Evolutionary conservation across 805 yeast species (phyloP).

Genomic region (Candida krabiensis): DNA sequence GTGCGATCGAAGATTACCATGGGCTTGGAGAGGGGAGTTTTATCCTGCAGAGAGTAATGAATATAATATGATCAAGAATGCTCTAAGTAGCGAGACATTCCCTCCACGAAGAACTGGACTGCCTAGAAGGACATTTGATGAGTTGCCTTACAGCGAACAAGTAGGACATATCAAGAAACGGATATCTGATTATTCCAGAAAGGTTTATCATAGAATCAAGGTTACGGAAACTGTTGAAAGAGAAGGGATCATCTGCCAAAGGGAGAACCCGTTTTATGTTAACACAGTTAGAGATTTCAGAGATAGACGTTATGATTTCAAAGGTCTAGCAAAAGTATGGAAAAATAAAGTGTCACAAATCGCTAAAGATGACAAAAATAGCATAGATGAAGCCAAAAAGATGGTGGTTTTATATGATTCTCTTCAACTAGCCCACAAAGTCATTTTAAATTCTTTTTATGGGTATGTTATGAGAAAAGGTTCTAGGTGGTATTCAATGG

Average conservation of each 20-base stretch:
- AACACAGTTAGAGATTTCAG: slow-evolving; percentile 92
- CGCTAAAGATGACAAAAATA: slow-evolving; percentile 52
- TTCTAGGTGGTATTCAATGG: slow-evolving; percentile 99
- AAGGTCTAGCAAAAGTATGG: slow-evolving; percentile 92
- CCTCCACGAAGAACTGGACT: slow-evolving; percentile 59
- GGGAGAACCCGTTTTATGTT: slow-evolving; percentile 96
- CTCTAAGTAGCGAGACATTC: slow-evolving; percentile 75
- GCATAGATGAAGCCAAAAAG: slow-evolving; percentile 86
- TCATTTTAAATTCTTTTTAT: slow-evolving; percentile 91
- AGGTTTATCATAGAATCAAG: slow-evolving; percentile 79
- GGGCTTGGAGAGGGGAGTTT: slow-evolving; percentile 99
- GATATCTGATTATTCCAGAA: slow-evolving; percentile 78
- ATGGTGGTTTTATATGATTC: slow-evolving; percentile 95
- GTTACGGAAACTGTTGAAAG: slow-evolving; percentile 82
- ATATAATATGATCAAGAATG: slow-evolving; percentile 83
- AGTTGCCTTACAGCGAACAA: slow-evolving; percentile 75
- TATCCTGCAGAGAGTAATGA: slow-evolving; percentile 90
- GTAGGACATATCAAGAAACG: slow-evolving; percentile 73
- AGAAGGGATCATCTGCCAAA: slow-evolving; percentile 93
- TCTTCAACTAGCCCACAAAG: slow-evolving; percentile 93
- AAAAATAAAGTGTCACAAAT: slow-evolving; percentile 71
- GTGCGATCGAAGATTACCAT: slow-evolving; percentile 87
- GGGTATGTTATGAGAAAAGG: slow-evolving; percentile 99
- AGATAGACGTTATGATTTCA: slow-evolving; percentile 94
- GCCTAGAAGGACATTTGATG: slow-evolving; percentile 68